Base-by-base conservation (phyloP, 2,329 filamentous ascomycete genomes). In the Pseudocercospora crystallina region DNA sequence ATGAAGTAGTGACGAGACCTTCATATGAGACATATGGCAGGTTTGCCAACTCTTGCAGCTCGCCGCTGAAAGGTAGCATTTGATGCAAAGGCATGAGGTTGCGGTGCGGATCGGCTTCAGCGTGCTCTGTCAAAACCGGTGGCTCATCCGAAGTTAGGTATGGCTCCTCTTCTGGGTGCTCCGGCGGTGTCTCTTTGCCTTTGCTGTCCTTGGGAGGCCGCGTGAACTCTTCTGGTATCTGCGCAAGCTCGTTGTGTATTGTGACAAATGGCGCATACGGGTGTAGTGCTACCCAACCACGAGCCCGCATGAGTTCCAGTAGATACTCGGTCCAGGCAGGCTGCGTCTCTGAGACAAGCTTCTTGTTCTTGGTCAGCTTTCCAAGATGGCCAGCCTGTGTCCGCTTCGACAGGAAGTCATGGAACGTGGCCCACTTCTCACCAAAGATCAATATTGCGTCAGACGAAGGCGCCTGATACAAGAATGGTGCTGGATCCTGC, bases 381-480 rank as follows among this genome's bases (percentile, higher is more conserved):
- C 56, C 61, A 49, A 43, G 40, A 13, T 54, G 40, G 59, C 54
- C 67, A 67, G 26, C 61, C 58, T 17, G 61, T 11, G 66, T 59
- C 8, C 91, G 72, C 41, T 80, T 78, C 9, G 86, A 81, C 2
- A 95, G 79, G 61, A 95, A 94, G 9, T 83, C 80, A 66, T 96
- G 90, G 8, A 96, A 79, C 60, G 95, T 89, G 10, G 81, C 74
- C 94, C 94, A 99, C 64, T 86, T 90, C 41, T 90, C 82, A 37
- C 91, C 90, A 49, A 94, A 84, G 66, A 92, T 86, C 8, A 99
- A 76, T 9, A 85, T 82, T 1, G 92, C 91, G 57, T 94, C 87
- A 64, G 86, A 89, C 58, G 84, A 87, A 5, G 92, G 91, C 2
- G 85, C 83, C 70, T 96, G 87, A 85, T 90, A 96, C 8, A 95